Percentiles rank a stretch among this genome's conserved stretches.
These are phyloP conservation scores for Paspalum vaginatum DNA, from an alignment of 176 grass and related monocot genomes.

Conservation along the genomic window DNA sequence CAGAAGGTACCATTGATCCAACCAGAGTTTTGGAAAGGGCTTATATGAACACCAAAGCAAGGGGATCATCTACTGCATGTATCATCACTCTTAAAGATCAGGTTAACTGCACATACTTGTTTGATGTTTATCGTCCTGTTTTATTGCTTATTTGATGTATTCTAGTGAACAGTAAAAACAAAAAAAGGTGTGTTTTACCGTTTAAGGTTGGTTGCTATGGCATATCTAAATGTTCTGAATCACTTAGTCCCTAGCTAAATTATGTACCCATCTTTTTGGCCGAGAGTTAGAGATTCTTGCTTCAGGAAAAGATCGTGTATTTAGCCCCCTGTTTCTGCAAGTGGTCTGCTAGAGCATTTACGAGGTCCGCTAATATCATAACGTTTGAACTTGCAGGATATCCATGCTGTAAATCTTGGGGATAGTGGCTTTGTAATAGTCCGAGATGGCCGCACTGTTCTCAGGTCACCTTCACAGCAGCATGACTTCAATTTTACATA, in stretches of 20 bases:
- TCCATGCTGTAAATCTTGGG: conserved; percentile 90
- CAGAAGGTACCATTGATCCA: conserved; percentile 79
- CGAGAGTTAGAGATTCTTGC: neutral
- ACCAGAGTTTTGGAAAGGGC: conserved; percentile 90
- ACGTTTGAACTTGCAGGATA: conserved; percentile 52
- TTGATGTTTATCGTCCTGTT: conserved; percentile 11
- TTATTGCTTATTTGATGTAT: neutral
- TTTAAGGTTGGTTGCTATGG: neutral
- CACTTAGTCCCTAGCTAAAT: neutral
- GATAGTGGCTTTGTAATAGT: conserved; percentile 94
- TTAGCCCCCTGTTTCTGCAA: neutral
- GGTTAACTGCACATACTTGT: conserved; percentile 44
- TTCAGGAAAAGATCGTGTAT: neutral
- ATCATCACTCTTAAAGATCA: conserved; percentile 88
- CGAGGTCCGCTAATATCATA: neutral
- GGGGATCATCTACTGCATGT: conserved; percentile 94
- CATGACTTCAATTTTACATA: conserved; percentile 99
- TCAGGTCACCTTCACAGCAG: conserved; percentile 88
- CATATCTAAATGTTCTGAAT: neutral
- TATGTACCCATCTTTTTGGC: neutral
- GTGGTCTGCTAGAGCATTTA: neutral
- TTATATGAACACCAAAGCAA: conserved; percentile 81
- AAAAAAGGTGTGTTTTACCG: neutral
- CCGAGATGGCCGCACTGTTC: conserved; percentile 84
- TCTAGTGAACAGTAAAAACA: neutral